phyloP scores from a whole-genome alignment of 352 stramenopile genomes.

The Pythium plurisporium region DNA sequence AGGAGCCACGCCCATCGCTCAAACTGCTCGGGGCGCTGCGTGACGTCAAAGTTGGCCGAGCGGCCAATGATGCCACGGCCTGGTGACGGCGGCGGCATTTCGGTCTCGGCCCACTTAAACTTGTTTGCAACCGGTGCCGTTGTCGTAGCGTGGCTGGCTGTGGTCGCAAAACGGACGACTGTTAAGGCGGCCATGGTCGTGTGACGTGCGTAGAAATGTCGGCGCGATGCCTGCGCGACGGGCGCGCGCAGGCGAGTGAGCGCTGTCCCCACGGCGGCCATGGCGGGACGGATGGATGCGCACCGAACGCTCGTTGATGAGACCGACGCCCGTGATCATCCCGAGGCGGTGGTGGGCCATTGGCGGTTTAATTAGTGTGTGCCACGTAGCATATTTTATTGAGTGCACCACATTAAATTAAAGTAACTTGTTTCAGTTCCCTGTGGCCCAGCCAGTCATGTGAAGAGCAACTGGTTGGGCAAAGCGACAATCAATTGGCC shows the following conservation, averaged over 20 bases:
- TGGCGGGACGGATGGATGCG: not conserved
- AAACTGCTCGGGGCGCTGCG: conserved; percentile 46
- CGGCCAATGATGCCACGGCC: conserved; percentile 62
- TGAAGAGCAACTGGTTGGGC: conserved; percentile 22
- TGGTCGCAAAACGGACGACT: conserved; percentile 20
- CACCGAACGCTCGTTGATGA: not conserved
- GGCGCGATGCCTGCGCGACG: conserved; percentile 4
- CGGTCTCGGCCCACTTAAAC: conserved; percentile 66
- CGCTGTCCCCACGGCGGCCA: not conserved
- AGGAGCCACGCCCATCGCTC: conserved; percentile 81
- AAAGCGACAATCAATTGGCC: conserved; percentile 14
- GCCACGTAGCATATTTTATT: conserved; percentile 7
- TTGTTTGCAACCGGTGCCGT: conserved; percentile 37
- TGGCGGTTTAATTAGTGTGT: not conserved
- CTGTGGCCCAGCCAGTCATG: conserved; percentile 29
- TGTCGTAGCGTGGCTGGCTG: not conserved
- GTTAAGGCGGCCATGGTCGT: not conserved
- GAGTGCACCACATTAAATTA: conserved; percentile 9
- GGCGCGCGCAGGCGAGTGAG: conserved; percentile 16
- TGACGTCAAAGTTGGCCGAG: conserved; percentile 82
- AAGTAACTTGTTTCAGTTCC: conserved; percentile 10
- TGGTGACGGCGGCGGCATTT: conserved; percentile 76
- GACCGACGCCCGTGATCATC: conserved; percentile 3
- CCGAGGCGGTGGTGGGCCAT: not conserved
- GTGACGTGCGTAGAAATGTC: conserved; percentile 12